These are phyloP conservation scores for Skeletonema tropicum DNA, from an alignment of 108 stramenopile genomes.

Conservation along the genomic window DNA sequence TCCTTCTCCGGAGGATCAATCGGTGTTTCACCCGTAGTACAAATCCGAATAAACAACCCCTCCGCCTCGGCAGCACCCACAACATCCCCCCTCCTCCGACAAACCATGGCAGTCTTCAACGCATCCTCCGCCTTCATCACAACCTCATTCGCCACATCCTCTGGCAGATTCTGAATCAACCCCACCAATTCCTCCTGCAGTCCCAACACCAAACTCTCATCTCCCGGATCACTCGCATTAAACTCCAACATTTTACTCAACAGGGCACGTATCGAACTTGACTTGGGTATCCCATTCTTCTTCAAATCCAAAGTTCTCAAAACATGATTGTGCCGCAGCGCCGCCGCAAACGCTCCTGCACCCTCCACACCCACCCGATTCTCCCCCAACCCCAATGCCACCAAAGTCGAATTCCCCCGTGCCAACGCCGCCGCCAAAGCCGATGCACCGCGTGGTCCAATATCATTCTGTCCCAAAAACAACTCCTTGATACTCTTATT, in stretches of 20 bases:
- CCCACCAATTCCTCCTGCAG: slow-evolving; percentile 39
- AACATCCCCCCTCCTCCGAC: slow-evolving; percentile 36
- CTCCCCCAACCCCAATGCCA: slow-evolving; percentile 39
- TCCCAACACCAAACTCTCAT: slow-evolving; percentile 40
- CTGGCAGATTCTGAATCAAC: slow-evolving; percentile 30
- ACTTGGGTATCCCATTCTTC: slow-evolving; percentile 38
- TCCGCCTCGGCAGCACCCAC: slow-evolving; percentile 49
- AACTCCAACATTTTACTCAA: slow-evolving; percentile 49
- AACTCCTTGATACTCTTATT: slow-evolving; percentile 42
- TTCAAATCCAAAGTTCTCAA: slow-evolving; percentile 41
- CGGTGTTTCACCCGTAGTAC: slow-evolving; percentile 39
- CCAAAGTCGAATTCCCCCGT: slow-evolving; percentile 35
- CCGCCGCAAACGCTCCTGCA: slow-evolving; percentile 45
- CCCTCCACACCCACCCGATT: slow-evolving; percentile 48
- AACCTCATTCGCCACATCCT: slow-evolving; percentile 37
- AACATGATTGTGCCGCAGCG: slow-evolving; percentile 45
- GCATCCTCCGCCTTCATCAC: slow-evolving; percentile 47
- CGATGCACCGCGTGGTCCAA: slow-evolving; percentile 46
- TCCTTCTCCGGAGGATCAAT: slow-evolving; percentile 27
- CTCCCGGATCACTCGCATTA: slow-evolving; percentile 45
- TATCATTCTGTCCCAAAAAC: slow-evolving; percentile 42
- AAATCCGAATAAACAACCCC: slow-evolving; percentile 47
- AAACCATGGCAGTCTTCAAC: slow-evolving; percentile 41
- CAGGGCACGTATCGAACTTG: slow-evolving; percentile 39
- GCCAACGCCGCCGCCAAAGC: slow-evolving; percentile 36